Conservation (phyloP, 345 rosid species). For the Rhizophora mangle region DNA sequence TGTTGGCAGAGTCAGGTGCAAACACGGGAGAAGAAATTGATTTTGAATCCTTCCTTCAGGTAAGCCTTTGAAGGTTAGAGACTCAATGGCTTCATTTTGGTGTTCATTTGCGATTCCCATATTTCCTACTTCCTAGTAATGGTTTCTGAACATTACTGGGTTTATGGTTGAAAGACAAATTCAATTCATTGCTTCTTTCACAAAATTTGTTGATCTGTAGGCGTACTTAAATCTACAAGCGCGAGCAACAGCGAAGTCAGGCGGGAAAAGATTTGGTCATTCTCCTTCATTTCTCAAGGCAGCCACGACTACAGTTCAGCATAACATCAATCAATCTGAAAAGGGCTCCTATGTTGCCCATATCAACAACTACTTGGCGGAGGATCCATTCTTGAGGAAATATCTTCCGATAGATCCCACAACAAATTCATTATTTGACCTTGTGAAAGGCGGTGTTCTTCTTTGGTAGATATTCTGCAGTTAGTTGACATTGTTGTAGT, state of each 20-base stretch:
- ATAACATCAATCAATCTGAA: slow-evolving; percentile 80
- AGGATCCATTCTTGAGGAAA: slow-evolving; percentile 75
- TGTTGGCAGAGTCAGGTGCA: slow-evolving; percentile 46
- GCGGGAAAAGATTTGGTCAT: slow-evolving; percentile 43
- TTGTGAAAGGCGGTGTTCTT: slow-evolving; percentile 88
- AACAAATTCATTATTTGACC: slow-evolving; percentile 82
- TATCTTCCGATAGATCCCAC: slow-evolving; percentile 81
- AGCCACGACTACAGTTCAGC: slow-evolving; percentile 84
- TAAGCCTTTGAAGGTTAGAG: slow-evolving; percentile 29
- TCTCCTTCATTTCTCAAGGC: slow-evolving; percentile 77
- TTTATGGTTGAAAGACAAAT: background rate
- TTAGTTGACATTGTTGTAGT: background rate
- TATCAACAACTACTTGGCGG: slow-evolving; percentile 70
- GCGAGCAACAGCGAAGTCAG: slow-evolving; percentile 56
- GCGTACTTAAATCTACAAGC: slow-evolving; percentile 69
- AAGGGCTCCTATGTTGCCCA: slow-evolving; percentile 91
- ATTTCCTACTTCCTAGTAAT: background rate
- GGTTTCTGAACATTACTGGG: background rate
- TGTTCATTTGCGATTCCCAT: background rate
- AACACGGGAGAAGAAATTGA: slow-evolving; percentile 62
- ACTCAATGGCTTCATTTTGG: background rate
- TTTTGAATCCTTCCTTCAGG: slow-evolving; percentile 85
- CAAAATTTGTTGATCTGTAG: slow-evolving; percentile 32
- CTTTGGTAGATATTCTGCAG: slow-evolving; percentile 59
- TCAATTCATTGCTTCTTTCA: background rate